These are phyloP conservation scores for Cadophora malorum DNA, from an alignment of 2,329 filamentous ascomycete genomes.

Conservation along the genomic window DNA sequence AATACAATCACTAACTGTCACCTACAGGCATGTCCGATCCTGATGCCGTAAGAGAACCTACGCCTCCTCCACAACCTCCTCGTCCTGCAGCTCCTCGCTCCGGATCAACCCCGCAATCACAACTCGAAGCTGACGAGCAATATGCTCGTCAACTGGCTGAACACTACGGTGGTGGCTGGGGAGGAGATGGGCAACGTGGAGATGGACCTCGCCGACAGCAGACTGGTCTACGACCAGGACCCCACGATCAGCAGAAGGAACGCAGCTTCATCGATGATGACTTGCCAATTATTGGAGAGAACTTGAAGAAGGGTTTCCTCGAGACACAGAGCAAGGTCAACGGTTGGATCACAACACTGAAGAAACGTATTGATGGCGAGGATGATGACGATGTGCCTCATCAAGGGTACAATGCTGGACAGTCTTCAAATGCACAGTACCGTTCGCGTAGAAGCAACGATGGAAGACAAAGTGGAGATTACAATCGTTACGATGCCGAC, in stretches of 20 bases:
- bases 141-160: conserved; percentile 93
- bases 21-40: conserved; percentile 79
- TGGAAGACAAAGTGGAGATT: conserved; percentile 80
- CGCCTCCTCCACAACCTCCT: conserved; percentile 81
- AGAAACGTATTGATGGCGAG: conserved; percentile 92
- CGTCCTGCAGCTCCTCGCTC: conserved; percentile 64
- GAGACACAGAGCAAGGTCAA: conserved; percentile 95
- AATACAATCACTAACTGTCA: conserved; percentile 20
- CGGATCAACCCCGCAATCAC: conserved; percentile 68
- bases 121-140: conserved; percentile 88
- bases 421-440: conserved; percentile 43
- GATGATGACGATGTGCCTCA: conserved; percentile 63
- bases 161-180: conserved; percentile 71
- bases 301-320: conserved; percentile 90
- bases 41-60: conserved; percentile 64
- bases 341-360: conserved; percentile 87
- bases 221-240: conserved; percentile 61
- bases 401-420: conserved; percentile 47
- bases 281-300: conserved; percentile 89
- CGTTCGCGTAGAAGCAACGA: conserved; percentile 64
- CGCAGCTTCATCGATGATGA: conserved; percentile 97
- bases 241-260: conserved; percentile 69
- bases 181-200: conserved; percentile 60
- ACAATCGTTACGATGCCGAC: conserved; percentile 92
- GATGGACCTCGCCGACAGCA: conserved; percentile 51